Percentiles rank a stretch among this genome's conserved stretches.
These are phyloP conservation scores for Chlamydomonas schloesseri DNA, from an alignment of 139 green algal species.

Conservation along the genomic window DNA sequence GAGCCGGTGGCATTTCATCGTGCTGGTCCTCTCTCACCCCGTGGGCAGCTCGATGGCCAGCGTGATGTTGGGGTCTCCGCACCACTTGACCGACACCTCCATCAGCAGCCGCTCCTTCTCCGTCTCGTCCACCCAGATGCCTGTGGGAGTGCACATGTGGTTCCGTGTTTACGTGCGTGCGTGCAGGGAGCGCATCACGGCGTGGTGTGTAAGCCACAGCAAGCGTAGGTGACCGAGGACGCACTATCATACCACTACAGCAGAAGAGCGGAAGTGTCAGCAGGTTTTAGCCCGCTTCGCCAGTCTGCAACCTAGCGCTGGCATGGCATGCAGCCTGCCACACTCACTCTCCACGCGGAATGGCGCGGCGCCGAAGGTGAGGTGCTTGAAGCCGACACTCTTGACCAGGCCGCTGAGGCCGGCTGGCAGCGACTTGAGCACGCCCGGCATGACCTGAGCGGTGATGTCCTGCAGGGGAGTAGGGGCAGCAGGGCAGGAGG, in stretches of 20 bases:
- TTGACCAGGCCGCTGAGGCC: conserved; percentile 76
- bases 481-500: not conserved
- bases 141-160: not conserved
- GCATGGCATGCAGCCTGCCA: conserved; percentile 50
- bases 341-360: conserved; percentile 75
- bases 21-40: too few species aligned
- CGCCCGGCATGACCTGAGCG: conserved; percentile 14
- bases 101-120: conserved; percentile 60
- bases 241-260: too few species aligned
- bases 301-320: too few species aligned
- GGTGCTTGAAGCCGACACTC: conserved; percentile 86
- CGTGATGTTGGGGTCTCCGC: conserved; percentile 88
- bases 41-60: conserved; percentile 74
- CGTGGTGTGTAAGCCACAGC: too few species aligned
- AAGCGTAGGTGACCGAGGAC: too few species aligned
- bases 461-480: conserved; percentile 8
- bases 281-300: too few species aligned
- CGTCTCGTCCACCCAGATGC: conserved; percentile 33
- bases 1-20: too few species aligned
- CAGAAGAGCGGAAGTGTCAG: too few species aligned
- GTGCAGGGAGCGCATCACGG: too few species aligned
- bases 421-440: conserved; percentile 27
- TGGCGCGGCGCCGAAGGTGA: conserved; percentile 89
- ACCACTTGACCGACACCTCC: conserved; percentile 88
- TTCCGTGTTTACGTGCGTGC: not conserved